phyloP scores from a whole-genome alignment of 148 eudicot species.

The Rhododendron kiyosumense region DNA sequence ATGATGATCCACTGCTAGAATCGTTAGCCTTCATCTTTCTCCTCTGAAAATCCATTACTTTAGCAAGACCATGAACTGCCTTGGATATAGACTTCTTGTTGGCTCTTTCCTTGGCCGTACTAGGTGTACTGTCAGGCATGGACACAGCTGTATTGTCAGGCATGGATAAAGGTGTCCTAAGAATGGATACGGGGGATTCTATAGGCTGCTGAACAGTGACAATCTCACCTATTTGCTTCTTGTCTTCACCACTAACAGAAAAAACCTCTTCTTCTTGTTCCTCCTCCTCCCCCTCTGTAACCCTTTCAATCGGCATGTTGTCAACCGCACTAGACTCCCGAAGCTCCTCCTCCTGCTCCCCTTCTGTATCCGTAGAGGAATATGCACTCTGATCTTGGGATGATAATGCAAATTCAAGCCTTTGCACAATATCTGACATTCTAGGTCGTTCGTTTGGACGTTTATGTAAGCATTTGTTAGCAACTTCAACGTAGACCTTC shows the following conservation, averaged over 20 bases:
- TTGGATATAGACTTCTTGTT: neutral
- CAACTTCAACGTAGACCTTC: slow-evolving; percentile 16
- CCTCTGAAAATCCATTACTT: neutral
- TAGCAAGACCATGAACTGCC: neutral
- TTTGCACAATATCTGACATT: neutral
- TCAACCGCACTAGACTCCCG: neutral
- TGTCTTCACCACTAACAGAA: neutral
- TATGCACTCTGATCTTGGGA: neutral
- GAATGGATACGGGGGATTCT: neutral
- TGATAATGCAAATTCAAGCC: neutral
- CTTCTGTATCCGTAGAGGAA: neutral
- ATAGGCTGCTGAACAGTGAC: too few species aligned
- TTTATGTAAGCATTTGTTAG: slow-evolving; percentile 21
- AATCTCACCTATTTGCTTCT: neutral
- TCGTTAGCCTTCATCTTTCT: neutral
- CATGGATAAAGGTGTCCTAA: too few species aligned
- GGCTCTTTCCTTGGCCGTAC: neutral
- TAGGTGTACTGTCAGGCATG: neutral
- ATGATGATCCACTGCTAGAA: neutral
- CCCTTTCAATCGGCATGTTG: neutral
- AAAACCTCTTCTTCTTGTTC: neutral
- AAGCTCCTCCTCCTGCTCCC: neutral
- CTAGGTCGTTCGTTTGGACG: slow-evolving; percentile 24
- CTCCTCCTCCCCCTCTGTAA: neutral
- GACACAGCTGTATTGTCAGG: too few species aligned